These are phyloP conservation scores for Blastobotrys peoriensis DNA, from an alignment of 805 yeast species.

Conservation along the genomic window DNA sequence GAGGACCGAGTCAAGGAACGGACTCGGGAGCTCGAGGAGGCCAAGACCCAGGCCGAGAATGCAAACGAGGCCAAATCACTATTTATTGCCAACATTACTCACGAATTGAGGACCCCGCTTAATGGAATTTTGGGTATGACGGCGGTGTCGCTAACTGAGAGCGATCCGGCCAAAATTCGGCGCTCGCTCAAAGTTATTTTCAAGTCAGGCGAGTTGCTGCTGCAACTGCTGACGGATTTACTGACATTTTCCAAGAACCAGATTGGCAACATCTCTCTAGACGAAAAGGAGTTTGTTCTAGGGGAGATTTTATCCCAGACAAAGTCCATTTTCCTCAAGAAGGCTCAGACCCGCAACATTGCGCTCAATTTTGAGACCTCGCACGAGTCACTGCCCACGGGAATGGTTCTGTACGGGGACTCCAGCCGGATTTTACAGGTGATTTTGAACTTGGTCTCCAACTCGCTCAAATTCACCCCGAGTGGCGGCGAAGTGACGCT, in stretches of 20 bases:
- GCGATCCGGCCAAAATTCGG: conserved; percentile 58
- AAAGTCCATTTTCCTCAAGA: conserved; percentile 78
- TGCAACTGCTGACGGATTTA: conserved; percentile 85
- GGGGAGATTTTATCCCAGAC: conserved; percentile 80
- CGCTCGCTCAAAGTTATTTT: conserved; percentile 75
- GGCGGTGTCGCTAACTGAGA: conserved; percentile 85
- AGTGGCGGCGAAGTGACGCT: conserved; percentile 65
- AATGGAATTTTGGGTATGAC: conserved; percentile 97
- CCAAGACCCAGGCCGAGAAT: conserved; percentile 82
- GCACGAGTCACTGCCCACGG: conserved; percentile 15
- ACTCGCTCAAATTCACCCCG: conserved; percentile 88
- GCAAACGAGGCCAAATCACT: conserved; percentile 97
- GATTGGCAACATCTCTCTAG: conserved; percentile 73
- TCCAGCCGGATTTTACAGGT: conserved; percentile 86
- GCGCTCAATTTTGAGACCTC: conserved; percentile 1
- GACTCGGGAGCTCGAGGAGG: conserved; percentile 81
- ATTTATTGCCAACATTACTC: conserved; percentile 86
- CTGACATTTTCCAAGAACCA: conserved; percentile 91
- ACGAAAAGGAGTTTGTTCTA: conserved; percentile 72
- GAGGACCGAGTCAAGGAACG: conserved; percentile 85
- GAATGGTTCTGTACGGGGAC: conserved; percentile 55
- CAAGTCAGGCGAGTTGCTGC: conserved; percentile 81
- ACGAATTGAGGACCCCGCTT: conserved; percentile 89
- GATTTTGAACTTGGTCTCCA: conserved; percentile 86
- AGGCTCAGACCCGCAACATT: conserved; percentile 40